Evolutionary conservation across 345 rosid species (phyloP).

Genomic region (Eucalyptus microcorys): DNA sequence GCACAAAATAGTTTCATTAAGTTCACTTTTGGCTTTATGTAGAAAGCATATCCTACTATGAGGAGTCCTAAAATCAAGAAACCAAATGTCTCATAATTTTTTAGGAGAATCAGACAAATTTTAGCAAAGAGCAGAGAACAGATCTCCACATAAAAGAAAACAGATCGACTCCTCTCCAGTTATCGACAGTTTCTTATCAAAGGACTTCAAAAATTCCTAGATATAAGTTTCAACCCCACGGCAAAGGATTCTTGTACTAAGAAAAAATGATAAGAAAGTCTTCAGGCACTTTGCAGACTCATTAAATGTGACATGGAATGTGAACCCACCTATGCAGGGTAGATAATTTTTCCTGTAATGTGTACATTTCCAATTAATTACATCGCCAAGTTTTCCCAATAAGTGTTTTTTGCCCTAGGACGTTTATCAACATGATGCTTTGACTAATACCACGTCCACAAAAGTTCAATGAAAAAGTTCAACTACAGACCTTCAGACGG

Average conservation of each 20-base stretch:
- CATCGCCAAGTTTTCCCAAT: background rate
- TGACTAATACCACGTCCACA: background rate
- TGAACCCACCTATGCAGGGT: background rate
- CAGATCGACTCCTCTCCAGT: background rate
- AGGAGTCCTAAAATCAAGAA: background rate
- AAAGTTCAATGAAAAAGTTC: slow-evolving; percentile 5
- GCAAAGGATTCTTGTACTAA: background rate
- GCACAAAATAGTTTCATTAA: background rate
- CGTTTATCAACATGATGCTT: background rate
- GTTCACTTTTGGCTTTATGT: background rate
- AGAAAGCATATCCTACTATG: background rate
- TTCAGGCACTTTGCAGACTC: background rate
- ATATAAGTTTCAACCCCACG: background rate
- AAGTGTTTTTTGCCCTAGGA: background rate
- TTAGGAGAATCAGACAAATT: background rate
- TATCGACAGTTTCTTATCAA: background rate
- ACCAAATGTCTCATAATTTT: background rate
- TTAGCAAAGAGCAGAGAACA: background rate
- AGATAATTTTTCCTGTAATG: background rate
- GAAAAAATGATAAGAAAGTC: background rate
- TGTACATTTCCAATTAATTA: background rate
- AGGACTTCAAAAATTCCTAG: background rate
- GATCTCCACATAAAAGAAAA: background rate
- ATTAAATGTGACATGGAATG: background rate
- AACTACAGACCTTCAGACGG: slow-evolving; percentile 48